Evolutionary conservation across 2,329 filamentous ascomycete genomes (phyloP), one percentile per base, ranked within the genome.

Genomic region (Aureobasidium vineae): DNA sequence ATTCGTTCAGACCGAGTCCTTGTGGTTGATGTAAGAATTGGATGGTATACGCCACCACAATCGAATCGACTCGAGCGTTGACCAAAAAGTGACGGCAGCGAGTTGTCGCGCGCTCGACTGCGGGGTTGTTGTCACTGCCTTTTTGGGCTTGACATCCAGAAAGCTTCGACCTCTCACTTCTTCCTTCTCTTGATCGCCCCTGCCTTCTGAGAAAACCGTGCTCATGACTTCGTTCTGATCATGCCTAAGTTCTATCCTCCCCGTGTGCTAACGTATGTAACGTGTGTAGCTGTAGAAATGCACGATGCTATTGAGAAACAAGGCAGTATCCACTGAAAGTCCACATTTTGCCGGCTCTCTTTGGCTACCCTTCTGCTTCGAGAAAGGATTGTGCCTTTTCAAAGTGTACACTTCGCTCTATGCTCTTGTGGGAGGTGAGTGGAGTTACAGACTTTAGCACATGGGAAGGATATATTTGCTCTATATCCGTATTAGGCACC

Each of bases 21-120:
- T 45, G 21, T 31, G 33, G n/a, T n/a, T 40, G 59, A 2, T 26
- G 8, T 50, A 52, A 52, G 45, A 31, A 41, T 63, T 21, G 26
- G 11, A 28, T 40, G 53, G 53, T 21, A 13, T 59, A 11, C 38
- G 56, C 36, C 21, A 23, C 7, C 54, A 57, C 13, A 6, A 16
- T 47, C 41, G 11, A 16, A 23, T 23, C 10, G 54, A 59, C 54
- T 59, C 54, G 54, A 45, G 41, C 28, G 41, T 61, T 28, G 36
- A 33, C 21, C 54, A 45, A 45, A 41, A 45, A 59, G 54, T 59
- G 54, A 59, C 54, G 54, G 54, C 26, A 26, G 53, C 52, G 52
- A 33, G 28, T 54, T 41, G 54, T 45, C 16, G 40, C 2, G 3
- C 28, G 28, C 6, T 31, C 10, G 40, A 45, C 40, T 59, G 54